These are phyloP conservation scores for Xanthoconium separans DNA, from an alignment of 1,284 basidiomycete species.

Conservation along the genomic window DNA sequence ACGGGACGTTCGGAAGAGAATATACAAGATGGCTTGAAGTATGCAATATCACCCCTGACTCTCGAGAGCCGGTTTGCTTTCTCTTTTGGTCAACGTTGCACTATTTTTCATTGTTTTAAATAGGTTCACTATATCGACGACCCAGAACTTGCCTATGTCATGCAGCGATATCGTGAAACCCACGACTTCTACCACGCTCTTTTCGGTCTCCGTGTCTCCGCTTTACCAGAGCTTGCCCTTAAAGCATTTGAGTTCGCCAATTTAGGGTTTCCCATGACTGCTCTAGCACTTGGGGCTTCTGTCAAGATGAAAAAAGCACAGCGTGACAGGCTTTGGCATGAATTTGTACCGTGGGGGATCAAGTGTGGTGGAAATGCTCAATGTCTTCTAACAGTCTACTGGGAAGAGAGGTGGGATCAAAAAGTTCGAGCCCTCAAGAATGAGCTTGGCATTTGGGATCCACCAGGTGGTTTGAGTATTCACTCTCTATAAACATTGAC, in stretches of 20 bases:
- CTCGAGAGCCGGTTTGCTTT: slow-evolving; percentile 77
- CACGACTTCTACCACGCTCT: slow-evolving; percentile 97
- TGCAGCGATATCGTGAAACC: slow-evolving; percentile 97
- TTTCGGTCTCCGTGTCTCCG: slow-evolving; percentile 83
- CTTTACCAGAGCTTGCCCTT: slow-evolving; percentile 92
- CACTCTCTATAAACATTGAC: slow-evolving; percentile 3
- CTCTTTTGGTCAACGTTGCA: background rate
- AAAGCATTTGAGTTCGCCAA: slow-evolving; percentile 97
- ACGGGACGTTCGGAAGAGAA: slow-evolving; percentile 84
- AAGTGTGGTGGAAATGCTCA: slow-evolving; percentile 72
- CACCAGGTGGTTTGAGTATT: slow-evolving; percentile 42
- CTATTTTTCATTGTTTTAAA: slow-evolving; percentile 3
- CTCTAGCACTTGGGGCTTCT: slow-evolving; percentile 53
- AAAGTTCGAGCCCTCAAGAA: slow-evolving; percentile 76
- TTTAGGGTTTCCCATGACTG: slow-evolving; percentile 87
- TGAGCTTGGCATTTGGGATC: slow-evolving; percentile 84
- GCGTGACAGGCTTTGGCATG: slow-evolving; percentile 59
- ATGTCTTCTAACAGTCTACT: slow-evolving; percentile 89
- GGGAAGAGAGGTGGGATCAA: slow-evolving; percentile 94
- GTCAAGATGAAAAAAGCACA: slow-evolving; percentile 55
- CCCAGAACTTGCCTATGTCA: slow-evolving; percentile 92
- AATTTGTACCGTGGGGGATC: slow-evolving; percentile 91
- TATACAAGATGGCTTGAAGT: slow-evolving; percentile 92
- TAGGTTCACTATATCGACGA: slow-evolving; percentile 94
- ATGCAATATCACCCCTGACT: slow-evolving; percentile 94